Base-by-base conservation (phyloP, 257 asterid species). In the Jacaranda copaia region DNA sequence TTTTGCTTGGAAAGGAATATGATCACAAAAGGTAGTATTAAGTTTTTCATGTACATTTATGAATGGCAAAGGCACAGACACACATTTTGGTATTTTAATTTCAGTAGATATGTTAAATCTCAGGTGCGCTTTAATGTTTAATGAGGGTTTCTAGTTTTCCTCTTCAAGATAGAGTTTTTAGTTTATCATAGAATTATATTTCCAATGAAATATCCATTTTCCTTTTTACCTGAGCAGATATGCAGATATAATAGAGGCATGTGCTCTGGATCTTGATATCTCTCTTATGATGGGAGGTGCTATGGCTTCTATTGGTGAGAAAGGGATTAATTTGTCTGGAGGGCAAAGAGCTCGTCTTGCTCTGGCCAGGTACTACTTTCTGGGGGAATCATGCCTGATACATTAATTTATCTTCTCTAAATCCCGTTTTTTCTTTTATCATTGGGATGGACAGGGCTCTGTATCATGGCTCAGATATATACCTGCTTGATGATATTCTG, bases 341-440 rank as follows among this genome's bases (percentile, higher is more conserved):
- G 98, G 98, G 70, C 98, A 93, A 87, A 81, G 89, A 81, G 94
- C 97, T 72, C 97, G 98, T 80, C 88, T 93, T 75, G 96, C 98
- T 45, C 93, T 94, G 72, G 99, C 97, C 48, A 89, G 98, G 99
- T 95, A 84, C 58, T 68, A 49, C 71, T 64, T 62, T 19, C 68
- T 68, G 4, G 36, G 48, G 60, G 79, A 70, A 64, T 57, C 67
- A 77, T 79, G 62, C 51, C 45, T 45, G 58, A 61, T 77, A 9
- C 36, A 49, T 39, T 63, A 48, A 12, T 16, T 59, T 64, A 72
- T 70, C 60, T 80, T 73, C 57, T 77, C 66, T 73, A 14, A 56
- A 58, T n/a, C 52, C 40, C 43, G 59, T 68, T 70, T 60, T 40
- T 25, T 25, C 32, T 25, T 53, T 57, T 74, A 49, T 79, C 60